These are phyloP conservation scores for Tephrocybe sp. DNA, from an alignment of 768 basidiomycete genomes.

Conservation along the genomic window DNA sequence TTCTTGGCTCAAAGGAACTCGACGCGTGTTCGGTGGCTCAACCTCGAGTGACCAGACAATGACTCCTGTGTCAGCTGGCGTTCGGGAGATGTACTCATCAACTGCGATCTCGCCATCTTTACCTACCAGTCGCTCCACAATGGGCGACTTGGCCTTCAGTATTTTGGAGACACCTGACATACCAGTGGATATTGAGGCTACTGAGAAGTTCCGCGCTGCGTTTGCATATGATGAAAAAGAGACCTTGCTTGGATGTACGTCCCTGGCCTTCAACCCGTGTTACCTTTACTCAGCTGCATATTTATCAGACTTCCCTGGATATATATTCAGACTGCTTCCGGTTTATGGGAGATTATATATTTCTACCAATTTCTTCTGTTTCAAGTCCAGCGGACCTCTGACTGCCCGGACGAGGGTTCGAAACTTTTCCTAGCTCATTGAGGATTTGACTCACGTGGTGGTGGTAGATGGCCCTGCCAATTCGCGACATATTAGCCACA, in stretches of 20 bases:
- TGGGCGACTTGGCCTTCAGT: slow-evolving; percentile 71
- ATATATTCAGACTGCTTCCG: slow-evolving; percentile 86
- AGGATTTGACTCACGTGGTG: background rate
- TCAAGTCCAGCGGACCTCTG: slow-evolving; percentile 83
- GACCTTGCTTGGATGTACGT: slow-evolving; percentile 82
- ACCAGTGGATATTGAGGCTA: slow-evolving; percentile 56
- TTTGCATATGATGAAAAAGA: slow-evolving; percentile 93
- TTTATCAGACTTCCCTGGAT: slow-evolving; percentile 80
- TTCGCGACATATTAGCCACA: slow-evolving; percentile 80
- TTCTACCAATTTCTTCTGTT: slow-evolving; percentile 92
- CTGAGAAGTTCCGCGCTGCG: slow-evolving; percentile 72
- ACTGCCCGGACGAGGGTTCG: slow-evolving; percentile 79
- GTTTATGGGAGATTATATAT: slow-evolving; percentile 85
- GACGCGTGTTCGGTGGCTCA: slow-evolving; percentile 37
- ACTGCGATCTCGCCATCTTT: slow-evolving; percentile 26
- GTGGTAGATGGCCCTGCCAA: slow-evolving; percentile 88
- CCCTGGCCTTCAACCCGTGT: background rate
- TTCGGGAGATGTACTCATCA: slow-evolving; percentile 63
- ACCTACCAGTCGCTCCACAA: slow-evolving; percentile 33
- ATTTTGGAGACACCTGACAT: slow-evolving; percentile 74
- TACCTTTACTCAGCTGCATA: slow-evolving; percentile 1
- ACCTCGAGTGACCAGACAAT: slow-evolving; percentile 25
- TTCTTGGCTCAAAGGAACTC: slow-evolving; percentile 61
- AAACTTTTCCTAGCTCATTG: slow-evolving; percentile 8
- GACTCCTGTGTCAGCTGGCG: slow-evolving; percentile 31